Conservation (phyloP, 257 asterid genomes). For the Asclepias syriaca region DNA sequence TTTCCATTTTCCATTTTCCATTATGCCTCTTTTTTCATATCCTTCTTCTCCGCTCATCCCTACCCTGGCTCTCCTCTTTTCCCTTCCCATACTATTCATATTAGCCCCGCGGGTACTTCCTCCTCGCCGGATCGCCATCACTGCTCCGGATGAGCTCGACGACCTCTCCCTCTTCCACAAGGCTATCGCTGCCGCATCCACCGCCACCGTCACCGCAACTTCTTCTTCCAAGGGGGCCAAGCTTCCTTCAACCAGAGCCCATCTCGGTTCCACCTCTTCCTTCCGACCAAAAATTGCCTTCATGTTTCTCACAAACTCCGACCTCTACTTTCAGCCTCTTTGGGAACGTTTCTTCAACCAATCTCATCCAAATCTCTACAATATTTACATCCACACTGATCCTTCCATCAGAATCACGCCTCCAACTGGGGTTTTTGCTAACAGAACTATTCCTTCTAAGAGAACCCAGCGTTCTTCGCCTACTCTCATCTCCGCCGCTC, state of each 20-base stretch:
- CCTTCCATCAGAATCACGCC: conserved; percentile 42
- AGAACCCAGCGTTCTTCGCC: conserved; percentile 92
- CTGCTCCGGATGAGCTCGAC: conserved; percentile 78
- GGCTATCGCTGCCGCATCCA: conserved; percentile 59
- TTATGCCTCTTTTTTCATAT: conserved; percentile 30
- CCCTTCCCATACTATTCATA: conserved; percentile 47
- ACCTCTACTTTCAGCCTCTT: conserved; percentile 62
- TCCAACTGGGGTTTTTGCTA: conserved; percentile 47
- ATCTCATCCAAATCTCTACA: conserved; percentile 46
- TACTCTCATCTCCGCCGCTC: conserved; percentile 64
- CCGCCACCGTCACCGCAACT: not conserved
- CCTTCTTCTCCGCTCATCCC: conserved; percentile 58
- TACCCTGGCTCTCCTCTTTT: conserved; percentile 52
- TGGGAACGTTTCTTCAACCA: conserved; percentile 68
- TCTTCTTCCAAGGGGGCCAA: conserved; percentile 13
- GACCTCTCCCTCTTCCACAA: conserved; percentile 82
- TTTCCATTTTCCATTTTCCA: not conserved
- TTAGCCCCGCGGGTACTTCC: conserved; percentile 65
- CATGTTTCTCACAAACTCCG: conserved; percentile 72
- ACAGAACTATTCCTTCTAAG: conserved; percentile 50
- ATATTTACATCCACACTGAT: conserved; percentile 81
- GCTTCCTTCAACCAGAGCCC: conserved; percentile 60
- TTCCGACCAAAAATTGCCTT: conserved; percentile 87
- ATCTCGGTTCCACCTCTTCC: conserved; percentile 54
- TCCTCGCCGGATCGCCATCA: conserved; percentile 58